Evolutionary conservation across 2,329 filamentous ascomycete species (phyloP).

Genomic region (Ascochyta pisi): DNA sequence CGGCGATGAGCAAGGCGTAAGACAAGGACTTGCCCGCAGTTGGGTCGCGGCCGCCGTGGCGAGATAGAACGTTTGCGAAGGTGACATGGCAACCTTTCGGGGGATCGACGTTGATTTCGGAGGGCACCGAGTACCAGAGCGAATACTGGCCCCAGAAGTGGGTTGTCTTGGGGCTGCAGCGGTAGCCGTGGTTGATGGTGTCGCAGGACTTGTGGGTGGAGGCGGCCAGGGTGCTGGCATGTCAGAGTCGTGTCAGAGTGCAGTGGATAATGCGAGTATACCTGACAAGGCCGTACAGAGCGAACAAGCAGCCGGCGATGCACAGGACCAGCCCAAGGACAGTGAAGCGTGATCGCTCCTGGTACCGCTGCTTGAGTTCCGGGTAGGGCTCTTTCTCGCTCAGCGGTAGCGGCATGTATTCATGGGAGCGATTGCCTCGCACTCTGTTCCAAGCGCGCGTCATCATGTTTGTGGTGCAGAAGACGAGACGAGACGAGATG

Average conservation of each 20-base stretch:
- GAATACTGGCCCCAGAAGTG: constrained; percentile 88
- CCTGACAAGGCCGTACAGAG: constrained; percentile 36
- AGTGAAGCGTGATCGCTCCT: constrained; percentile 16
- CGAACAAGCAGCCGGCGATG: constrained; percentile 24
- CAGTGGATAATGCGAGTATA: constrained; percentile 19
- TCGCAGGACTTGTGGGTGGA: constrained; percentile 55
- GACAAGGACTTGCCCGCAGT: constrained; percentile 69
- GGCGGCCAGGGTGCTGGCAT: constrained; percentile 24
- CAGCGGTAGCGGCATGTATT: constrained; percentile 40
- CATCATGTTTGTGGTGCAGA: constrained; percentile 25
- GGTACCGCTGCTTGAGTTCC: constrained; percentile 26
- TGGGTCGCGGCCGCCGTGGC: constrained; percentile 85
- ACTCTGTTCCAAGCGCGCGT: constrained; percentile 39
- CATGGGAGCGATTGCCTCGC: constrained; percentile 30
- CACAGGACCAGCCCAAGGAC: constrained; percentile 26
- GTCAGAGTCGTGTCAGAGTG: constrained; percentile 17
- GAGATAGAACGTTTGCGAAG: constrained; percentile 81
- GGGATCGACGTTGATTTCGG: constrained; percentile 65
- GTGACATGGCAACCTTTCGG: constrained; percentile 76
- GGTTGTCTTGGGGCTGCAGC: constrained; percentile 67
- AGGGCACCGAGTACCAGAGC: constrained; percentile 79
- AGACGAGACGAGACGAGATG: background rate
- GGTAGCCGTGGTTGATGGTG: constrained; percentile 63
- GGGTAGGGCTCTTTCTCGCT: constrained; percentile 36
- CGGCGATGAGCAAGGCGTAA: constrained; percentile 70